Conservation (phyloP, 106 monocot genomes). For the Acanthochlamys bracteata region DNA sequence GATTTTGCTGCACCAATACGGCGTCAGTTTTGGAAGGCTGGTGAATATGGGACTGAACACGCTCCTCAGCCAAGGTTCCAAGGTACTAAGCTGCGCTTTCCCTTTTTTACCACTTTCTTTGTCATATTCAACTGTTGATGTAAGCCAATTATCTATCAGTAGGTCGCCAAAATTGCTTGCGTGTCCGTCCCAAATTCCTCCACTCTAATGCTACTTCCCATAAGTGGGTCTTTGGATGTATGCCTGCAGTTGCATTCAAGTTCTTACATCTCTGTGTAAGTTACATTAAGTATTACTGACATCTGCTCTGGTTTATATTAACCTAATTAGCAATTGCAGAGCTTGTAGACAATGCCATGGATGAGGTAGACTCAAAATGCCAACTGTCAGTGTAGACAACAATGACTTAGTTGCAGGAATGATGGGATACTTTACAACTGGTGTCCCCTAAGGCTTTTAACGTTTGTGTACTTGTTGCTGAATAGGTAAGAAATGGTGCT, state of each 20-base stretch:
- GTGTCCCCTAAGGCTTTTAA: slow-evolving; percentile 1
- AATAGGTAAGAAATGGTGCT: slow-evolving; percentile 72
- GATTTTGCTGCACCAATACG: slow-evolving; percentile 16
- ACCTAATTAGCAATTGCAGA: slow-evolving; percentile 97
- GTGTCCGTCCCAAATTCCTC: slow-evolving; percentile 90
- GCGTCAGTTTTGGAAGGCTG: slow-evolving; percentile 86
- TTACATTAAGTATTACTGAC: not conserved
- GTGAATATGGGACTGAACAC: slow-evolving; percentile 47
- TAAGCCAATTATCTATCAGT: slow-evolving; percentile 2
- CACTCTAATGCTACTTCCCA: slow-evolving; percentile 98
- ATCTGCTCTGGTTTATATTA: not conserved
- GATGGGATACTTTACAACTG: no score
- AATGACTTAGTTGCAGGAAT: no score
- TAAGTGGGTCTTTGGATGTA: slow-evolving; percentile 98
- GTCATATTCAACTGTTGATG: not conserved
- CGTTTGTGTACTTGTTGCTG: not conserved
- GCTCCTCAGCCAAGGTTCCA: slow-evolving; percentile 7
- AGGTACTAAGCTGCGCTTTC: slow-evolving; percentile 21
- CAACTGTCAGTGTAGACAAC: no score
- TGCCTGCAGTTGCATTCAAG: not conserved
- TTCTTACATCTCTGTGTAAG: no score
- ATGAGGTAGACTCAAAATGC: slow-evolving; percentile 49
- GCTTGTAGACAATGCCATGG: slow-evolving; percentile 86
- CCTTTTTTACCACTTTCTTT: not conserved
- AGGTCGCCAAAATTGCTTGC: slow-evolving; percentile 62